Evolutionary conservation across 805 yeast genomes (phyloP).

Genomic region (Kurtzmaniella fragi): DNA sequence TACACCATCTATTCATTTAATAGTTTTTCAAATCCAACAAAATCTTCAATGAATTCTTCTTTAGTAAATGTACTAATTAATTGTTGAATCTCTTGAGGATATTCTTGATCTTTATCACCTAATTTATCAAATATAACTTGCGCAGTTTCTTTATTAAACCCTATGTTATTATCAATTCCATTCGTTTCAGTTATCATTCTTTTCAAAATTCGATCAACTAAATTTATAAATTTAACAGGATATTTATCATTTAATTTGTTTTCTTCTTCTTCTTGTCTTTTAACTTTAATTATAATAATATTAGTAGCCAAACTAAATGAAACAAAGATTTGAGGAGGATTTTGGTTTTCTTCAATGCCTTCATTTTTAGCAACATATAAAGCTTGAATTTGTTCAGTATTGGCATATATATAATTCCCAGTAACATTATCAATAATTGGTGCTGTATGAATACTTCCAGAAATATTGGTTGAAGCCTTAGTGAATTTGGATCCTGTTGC

Average conservation of each 20-base stretch:
- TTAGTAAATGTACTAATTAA: conserved; percentile 14
- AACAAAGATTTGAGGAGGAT: conserved; percentile 8
- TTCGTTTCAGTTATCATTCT: conserved; percentile 1
- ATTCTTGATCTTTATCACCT: conserved; percentile 9
- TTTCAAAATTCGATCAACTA: conserved; percentile 5
- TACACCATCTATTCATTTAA: conserved; percentile 4
- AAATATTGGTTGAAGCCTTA: conserved; percentile 26
- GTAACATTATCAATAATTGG: conserved; percentile 6
- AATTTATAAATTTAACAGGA: conserved; percentile 6
- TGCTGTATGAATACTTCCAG: conserved; percentile 15
- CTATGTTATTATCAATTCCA: conserved; percentile 5
- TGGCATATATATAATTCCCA: conserved; percentile 10
- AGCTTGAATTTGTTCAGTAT: conserved; percentile 18
- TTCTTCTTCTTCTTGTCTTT: conserved; percentile 1
- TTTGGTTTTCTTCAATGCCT: conserved; percentile 3
- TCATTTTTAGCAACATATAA: conserved; percentile 16
- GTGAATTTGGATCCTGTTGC: conserved; percentile 23
- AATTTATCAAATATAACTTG: conserved; percentile 20
- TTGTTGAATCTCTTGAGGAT: conserved; percentile 14
- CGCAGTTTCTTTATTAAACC: conserved; percentile 16
- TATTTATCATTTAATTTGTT: conserved; percentile 5
- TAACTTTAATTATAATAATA: conserved; percentile 10
- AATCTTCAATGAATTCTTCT: conserved; percentile 24
- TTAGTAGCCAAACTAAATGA: conserved; percentile 11
- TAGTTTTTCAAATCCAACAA: conserved; percentile 19